phyloP scores from a whole-genome alignment of 2,329 filamentous ascomycete species.

The Microsporum ferrugineum region DNA sequence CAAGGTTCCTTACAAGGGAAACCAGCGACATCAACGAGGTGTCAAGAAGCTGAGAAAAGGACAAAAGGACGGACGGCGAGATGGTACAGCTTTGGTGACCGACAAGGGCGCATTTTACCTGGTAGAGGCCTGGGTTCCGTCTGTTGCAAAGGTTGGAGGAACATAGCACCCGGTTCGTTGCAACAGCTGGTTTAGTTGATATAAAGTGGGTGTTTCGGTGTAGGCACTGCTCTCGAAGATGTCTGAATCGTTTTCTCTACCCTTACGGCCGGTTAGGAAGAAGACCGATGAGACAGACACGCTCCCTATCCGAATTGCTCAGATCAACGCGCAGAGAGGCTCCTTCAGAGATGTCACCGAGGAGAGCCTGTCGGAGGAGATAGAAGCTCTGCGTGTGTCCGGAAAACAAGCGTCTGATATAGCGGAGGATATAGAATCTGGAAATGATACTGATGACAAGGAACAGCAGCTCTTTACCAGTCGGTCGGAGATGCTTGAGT shows the following conservation, averaged over 20 bases:
- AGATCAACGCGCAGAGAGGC: conserved; percentile 66
- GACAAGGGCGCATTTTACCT: too few relatives aligned
- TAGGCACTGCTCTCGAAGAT: conserved; percentile 16
- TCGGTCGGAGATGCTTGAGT: conserved; percentile 35
- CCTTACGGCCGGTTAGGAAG: conserved; percentile 46
- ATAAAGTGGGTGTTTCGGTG: too few relatives aligned
- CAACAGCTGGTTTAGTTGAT: too few relatives aligned
- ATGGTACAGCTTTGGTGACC: too few relatives aligned
- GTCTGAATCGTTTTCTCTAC: conserved; percentile 40
- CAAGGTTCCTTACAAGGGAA: too few relatives aligned
- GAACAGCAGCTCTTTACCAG: conserved; percentile 34
- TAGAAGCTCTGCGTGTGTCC: conserved; percentile 36
- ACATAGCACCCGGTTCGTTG: too few relatives aligned
- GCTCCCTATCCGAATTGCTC: conserved; percentile 63
- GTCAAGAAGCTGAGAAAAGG: too few relatives aligned
- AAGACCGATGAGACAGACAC: conserved; percentile 22
- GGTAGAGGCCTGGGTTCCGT: too few relatives aligned
- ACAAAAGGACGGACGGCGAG: too few relatives aligned
- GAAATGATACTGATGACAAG: conserved; percentile 29
- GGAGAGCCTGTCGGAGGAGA: conserved; percentile 57
- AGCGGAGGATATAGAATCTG: conserved; percentile 18
- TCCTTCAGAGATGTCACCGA: conserved; percentile 74
- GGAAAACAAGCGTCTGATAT: conserved; percentile 41
- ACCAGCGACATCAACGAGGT: too few relatives aligned
- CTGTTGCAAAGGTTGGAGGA: too few relatives aligned